Evolutionary conservation across 768 basidiomycete genomes (phyloP).

Genomic region (Boletus subparvulus): DNA sequence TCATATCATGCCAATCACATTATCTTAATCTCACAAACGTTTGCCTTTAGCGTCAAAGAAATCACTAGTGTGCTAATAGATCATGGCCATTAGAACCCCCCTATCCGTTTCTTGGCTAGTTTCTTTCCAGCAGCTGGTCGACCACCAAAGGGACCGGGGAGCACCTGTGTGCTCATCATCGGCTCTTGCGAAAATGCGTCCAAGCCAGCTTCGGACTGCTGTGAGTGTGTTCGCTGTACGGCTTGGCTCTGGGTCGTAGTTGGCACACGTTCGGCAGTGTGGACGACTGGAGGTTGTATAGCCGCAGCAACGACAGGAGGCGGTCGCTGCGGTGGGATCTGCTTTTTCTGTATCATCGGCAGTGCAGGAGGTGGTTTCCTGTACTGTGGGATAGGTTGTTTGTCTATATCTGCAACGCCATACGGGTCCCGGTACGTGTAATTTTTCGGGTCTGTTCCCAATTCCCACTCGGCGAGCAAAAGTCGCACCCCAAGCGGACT

Average conservation of each 20-base stretch:
- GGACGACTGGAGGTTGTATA: constrained; percentile 20
- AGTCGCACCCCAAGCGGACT: constrained; percentile 57
- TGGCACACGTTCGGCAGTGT: constrained; percentile 3
- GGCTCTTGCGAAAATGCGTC: constrained; percentile 40
- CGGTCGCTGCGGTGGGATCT: constrained; percentile 31
- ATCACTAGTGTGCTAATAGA: neutral
- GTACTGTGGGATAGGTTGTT: constrained; percentile 11
- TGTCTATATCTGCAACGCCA: constrained; percentile 30
- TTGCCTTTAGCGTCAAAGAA: neutral
- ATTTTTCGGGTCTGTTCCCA: constrained; percentile 49
- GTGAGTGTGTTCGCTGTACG: constrained; percentile 19
- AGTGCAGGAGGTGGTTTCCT: constrained; percentile 7
- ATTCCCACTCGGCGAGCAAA: constrained; percentile 67
- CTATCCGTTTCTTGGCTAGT: constrained; percentile 61
- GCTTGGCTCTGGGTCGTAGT: constrained; percentile 5
- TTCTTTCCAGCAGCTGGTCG: constrained; percentile 50
- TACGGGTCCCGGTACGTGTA: constrained; percentile 61
- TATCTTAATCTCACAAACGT: constrained; percentile 2
- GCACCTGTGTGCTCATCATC: constrained; percentile 64
- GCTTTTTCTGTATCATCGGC: constrained; percentile 21
- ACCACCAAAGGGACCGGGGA: constrained; percentile 72
- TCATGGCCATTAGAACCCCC: constrained; percentile 58
- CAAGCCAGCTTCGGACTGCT: constrained; percentile 8
- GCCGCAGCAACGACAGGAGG: constrained; percentile 40
- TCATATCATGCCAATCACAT: neutral